phyloP scores from a whole-genome alignment of 495 filamentous ascomycete species.

The Entonaema liquescens region DNA sequence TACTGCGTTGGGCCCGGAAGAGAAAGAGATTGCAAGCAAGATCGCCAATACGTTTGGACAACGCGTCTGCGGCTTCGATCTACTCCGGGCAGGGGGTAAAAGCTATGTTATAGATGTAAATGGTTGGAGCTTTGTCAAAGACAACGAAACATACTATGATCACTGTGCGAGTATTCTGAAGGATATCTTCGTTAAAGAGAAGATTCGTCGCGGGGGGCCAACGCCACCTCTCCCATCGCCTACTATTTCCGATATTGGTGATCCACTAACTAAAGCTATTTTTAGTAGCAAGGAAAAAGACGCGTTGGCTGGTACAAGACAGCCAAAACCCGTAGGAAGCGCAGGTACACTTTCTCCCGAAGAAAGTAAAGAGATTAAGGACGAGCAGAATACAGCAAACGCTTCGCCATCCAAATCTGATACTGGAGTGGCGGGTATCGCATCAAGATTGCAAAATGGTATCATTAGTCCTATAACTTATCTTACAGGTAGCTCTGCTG shows the following conservation, averaged over 20 bases:
- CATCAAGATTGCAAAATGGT: constrained; percentile 47
- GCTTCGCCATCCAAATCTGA: constrained; percentile 49
- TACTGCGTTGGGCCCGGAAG: constrained; percentile 80
- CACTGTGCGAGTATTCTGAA: constrained; percentile 84
- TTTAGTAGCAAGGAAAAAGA: constrained; percentile 49
- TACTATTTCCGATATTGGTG: constrained; percentile 52
- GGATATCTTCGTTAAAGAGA: constrained; percentile 85
- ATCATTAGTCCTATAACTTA: constrained; percentile 48
- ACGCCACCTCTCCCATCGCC: constrained; percentile 57
- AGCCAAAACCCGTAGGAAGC: constrained; percentile 47
- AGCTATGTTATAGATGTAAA: constrained; percentile 99
- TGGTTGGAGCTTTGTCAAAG: constrained; percentile 99
- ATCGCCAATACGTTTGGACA: constrained; percentile 95
- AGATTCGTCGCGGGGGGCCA: constrained; percentile 56
- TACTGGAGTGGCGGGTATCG: constrained; percentile 37
- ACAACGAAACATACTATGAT: constrained; percentile 98
- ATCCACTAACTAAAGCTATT: constrained; percentile 49
- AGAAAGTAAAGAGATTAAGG: constrained; percentile 44
- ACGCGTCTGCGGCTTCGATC: constrained; percentile 94
- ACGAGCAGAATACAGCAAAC: constrained; percentile 41
- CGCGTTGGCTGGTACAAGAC: constrained; percentile 38
- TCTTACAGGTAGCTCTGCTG: constrained; percentile 45
- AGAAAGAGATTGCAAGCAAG: constrained; percentile 83
- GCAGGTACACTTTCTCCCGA: constrained; percentile 48
- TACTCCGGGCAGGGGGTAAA: constrained; percentile 84